Base-by-base conservation (phyloP, 176 grass and related monocot species). In the Eragrostis nindensis region DNA sequence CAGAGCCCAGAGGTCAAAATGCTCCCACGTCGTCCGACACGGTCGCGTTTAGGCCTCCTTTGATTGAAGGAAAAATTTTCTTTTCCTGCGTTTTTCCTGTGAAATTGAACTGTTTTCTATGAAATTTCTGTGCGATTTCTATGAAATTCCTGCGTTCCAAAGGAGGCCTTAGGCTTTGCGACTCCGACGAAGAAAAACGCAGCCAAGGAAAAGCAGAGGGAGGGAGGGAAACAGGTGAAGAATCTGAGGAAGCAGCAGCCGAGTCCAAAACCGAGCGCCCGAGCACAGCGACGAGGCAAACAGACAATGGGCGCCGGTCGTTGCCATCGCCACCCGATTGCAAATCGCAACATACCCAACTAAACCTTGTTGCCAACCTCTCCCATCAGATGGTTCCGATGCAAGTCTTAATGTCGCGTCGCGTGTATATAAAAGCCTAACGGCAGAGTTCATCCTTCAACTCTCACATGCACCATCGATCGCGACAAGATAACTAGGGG, bases 261-360 rank as follows among this genome's bases (percentile, higher is more conserved):
- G 9, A 7, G 66, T 70, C 67, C 42, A 81, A 81, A 81, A 81
- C 67, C 77, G 64, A 17, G 64, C 55, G 77, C 76, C 5, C 9
- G 48, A 43, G 47, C 47, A 68, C 74, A 17, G 26, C 22, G 40
- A 45, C 40, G 30, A 24, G n/a, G n/a, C n/a, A n/a, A 78, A 42
- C 21, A 27, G 80, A 73, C 75, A 88, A 79, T 74, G 68, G 74
- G 75, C 68, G 80, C 80, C 75, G 80, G 50, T 80, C 64, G 80
- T 68, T 83, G 86, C 68, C 48, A 52, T 53, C 80, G 86, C 77
- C 84, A 39, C 75, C 75, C 13, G 70, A 73, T 78, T 78, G 63
- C 59, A 12, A 42, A 40, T 4, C 7, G 40, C 3, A 11, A 46
- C 45, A 46, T 11, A 11, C 52, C 17, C 52, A 60, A 8, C n/a